Evolutionary conservation across 768 basidiomycete species (phyloP), one percentile per base, ranked within the genome.

Genomic region (Leccinum subtestaceum): DNA sequence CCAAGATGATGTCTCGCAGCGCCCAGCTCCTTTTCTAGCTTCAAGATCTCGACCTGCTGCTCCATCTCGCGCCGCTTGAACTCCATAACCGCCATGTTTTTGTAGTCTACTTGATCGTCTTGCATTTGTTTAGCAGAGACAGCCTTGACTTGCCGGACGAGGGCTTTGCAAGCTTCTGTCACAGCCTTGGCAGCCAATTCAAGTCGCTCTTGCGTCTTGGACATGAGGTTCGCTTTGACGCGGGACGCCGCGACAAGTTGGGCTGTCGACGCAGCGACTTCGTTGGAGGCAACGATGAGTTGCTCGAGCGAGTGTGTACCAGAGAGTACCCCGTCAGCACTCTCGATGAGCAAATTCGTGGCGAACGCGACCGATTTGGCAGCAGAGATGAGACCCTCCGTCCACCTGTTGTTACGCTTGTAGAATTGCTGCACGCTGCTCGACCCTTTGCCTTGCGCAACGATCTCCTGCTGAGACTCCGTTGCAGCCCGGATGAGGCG

Each of bases 401-500:
- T 99, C 97, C 97, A 99, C 60, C 97, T 84, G 75, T 98, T 98
- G 85, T 99, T 98, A 60, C 93, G 88, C 79, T 99, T 99, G 84
- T 98, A 99, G 82, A 99, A 99, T 68, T 98, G 96, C 73, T 96
- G 93, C 19, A 81, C 86, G 23, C 95, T 84, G 73, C 87, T 94
- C 19, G 95, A 91, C 8, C 97, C 97, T 72, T 86, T 91, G 58
- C 97, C 97, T 76, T 97, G 89, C 3, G 88, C 87, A 56, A 98
- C 97, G 56, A 99, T 99, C 77, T 99, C 97, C 72, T 98, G 86
- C 74, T 99, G 97, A 53, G 95, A 98, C 38, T 95, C 95, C 1
- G 97, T 97, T 21, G 97, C 97, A 9, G 97, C 96, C 71, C 90
- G 84, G 70, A 99, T 98, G 59, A 99, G 85, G 34, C 95, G 87